A percentile compares a stretch with the other conserved stretches of the same genome.
phyloP scores from a whole-genome alignment of 495 filamentous ascomycete species.

The Penicillium steckii region DNA sequence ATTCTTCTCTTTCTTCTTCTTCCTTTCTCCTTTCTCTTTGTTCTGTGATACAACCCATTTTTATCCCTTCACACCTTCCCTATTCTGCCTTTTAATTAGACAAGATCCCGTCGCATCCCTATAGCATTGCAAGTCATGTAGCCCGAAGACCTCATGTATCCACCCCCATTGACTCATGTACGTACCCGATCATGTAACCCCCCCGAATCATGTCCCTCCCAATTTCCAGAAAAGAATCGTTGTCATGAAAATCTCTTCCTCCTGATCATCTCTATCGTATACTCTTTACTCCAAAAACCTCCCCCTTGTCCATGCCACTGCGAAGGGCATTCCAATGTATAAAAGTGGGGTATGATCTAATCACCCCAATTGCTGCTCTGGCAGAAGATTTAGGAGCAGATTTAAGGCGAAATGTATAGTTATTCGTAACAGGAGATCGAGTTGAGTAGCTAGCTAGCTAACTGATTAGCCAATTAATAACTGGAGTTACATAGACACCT shows the following conservation, averaged over 20 bases:
- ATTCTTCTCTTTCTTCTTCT: slow-evolving; percentile 12
- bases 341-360: slow-evolving; percentile 10
- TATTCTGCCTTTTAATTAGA: slow-evolving; percentile 45
- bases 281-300: slow-evolving; percentile 30
- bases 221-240: slow-evolving; percentile 29
- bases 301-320: slow-evolving; percentile 10
- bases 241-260: slow-evolving; percentile 36
- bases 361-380: not conserved
- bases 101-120: slow-evolving; percentile 31
- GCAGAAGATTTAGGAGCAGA: not conserved
- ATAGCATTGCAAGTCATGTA: slow-evolving; percentile 48
- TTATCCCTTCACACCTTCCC: slow-evolving; percentile 14
- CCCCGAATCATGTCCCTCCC: slow-evolving; percentile 5
- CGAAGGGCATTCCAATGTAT: slow-evolving; percentile 30
- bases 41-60: slow-evolving; percentile 23
- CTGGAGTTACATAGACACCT: too few species aligned
- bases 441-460: too few species aligned
- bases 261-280: slow-evolving; percentile 29
- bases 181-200: slow-evolving; percentile 15
- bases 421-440: too few species aligned
- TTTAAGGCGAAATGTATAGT: too few species aligned
- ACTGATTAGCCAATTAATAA: too few species aligned
- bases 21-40: not conserved
- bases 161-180: slow-evolving; percentile 22
- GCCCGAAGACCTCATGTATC: slow-evolving; percentile 52